Evolutionary conservation across 495 filamentous ascomycete species (phyloP).

Genomic region (Bacidia rubella): DNA sequence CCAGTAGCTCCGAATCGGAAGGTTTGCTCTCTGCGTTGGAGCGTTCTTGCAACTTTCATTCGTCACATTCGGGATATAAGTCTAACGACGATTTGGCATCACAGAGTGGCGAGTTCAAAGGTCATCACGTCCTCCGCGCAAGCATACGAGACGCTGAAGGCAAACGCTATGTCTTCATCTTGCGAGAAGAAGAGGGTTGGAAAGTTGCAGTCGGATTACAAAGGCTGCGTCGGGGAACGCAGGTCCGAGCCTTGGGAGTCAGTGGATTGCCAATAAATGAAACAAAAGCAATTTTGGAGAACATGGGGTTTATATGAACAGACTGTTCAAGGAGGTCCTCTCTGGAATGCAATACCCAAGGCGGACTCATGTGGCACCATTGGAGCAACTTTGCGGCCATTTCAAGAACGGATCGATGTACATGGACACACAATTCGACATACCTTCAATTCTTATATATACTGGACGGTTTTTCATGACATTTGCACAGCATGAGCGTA

Average conservation of each 20-base stretch:
- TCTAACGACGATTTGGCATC: conserved; percentile 18
- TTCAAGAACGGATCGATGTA: not conserved
- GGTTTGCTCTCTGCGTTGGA: conserved; percentile 43
- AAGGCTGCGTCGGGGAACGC: conserved; percentile 54
- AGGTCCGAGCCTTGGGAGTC: conserved; percentile 54
- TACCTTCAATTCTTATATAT: not conserved
- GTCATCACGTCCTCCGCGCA: conserved; percentile 69
- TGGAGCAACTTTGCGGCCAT: not conserved
- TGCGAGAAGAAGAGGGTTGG: conserved; percentile 78
- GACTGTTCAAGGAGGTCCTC: not conserved
- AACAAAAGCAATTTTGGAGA: conserved; percentile 43
- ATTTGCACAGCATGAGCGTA: conserved; percentile 1
- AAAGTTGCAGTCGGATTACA: conserved; percentile 78
- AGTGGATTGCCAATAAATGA: conserved; percentile 46
- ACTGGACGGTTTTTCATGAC: not conserved
- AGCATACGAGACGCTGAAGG: conserved; percentile 73
- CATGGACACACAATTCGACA: conserved; percentile 1
- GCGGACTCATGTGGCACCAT: not conserved
- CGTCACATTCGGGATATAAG: conserved; percentile 15
- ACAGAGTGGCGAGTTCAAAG: conserved; percentile 42
- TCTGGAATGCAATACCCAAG: conserved; percentile 14
- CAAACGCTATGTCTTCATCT: conserved; percentile 68
- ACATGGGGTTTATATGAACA: conserved; percentile 42
- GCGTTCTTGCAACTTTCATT: conserved; percentile 42
- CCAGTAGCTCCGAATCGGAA: conserved; percentile 50